A percentile compares a stretch with the other conserved stretches of the same genome.
phyloP scores from a whole-genome alignment of 1,139 yeast genomes.

The Scheffersomyces parashehatae region DNA sequence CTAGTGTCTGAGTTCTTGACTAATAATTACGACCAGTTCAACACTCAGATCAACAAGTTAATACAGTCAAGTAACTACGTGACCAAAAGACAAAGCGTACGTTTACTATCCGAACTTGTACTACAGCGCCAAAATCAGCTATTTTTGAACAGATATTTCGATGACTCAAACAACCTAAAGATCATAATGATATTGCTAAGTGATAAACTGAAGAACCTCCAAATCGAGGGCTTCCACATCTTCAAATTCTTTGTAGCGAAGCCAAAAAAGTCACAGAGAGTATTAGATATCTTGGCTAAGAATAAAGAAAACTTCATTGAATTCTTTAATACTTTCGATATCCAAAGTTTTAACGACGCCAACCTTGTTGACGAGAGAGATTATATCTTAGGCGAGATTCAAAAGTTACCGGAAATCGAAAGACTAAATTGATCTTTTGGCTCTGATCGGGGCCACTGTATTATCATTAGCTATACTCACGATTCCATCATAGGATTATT shows the following conservation, averaged over 20 bases:
- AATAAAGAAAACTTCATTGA: slow-evolving; percentile 75
- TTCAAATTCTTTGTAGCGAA: slow-evolving; percentile 94
- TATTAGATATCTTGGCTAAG: slow-evolving; percentile 77
- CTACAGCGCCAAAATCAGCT: slow-evolving; percentile 69
- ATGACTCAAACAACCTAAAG: slow-evolving; percentile 79
- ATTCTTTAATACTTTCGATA: slow-evolving; percentile 68
- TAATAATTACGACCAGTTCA: slow-evolving; percentile 56
- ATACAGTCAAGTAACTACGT: slow-evolving; percentile 83
- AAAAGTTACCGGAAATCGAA: slow-evolving; percentile 52
- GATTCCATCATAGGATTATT: no score
- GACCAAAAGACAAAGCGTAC: slow-evolving; percentile 86
- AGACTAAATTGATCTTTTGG: slow-evolving; percentile 1
- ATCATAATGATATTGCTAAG: slow-evolving; percentile 82
- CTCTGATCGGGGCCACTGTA: no score
- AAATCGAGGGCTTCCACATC: slow-evolving; percentile 87
- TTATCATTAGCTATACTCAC: no score
- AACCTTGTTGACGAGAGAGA: slow-evolving; percentile 77
- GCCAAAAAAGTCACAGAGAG: slow-evolving; percentile 81
- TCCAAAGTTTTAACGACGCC: slow-evolving; percentile 64
- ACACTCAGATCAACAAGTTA: slow-evolving; percentile 60
- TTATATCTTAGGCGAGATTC: slow-evolving; percentile 75
- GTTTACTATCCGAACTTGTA: slow-evolving; percentile 75
- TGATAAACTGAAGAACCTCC: slow-evolving; percentile 87
- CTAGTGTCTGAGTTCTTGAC: slow-evolving; percentile 70
- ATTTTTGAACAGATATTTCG: slow-evolving; percentile 76